Base-by-base conservation (phyloP, 2,329 filamentous ascomycete species). In the Ophiostoma himal-ulmi region DNA sequence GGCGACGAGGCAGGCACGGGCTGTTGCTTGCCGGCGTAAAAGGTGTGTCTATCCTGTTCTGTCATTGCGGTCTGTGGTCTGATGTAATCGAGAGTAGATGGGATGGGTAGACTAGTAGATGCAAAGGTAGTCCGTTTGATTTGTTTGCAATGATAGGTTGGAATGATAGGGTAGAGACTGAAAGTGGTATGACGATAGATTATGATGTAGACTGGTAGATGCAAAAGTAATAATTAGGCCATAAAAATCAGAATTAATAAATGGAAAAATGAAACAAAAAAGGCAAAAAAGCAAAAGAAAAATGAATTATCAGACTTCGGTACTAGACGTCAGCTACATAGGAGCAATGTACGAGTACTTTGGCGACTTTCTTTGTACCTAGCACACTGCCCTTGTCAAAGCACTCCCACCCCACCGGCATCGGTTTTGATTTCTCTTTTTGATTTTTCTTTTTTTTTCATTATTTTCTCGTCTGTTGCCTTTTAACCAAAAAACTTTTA, bases 1-100 rank as follows among this genome's bases (percentile, higher is more conserved):
- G 84, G 81, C 11, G 87, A 86, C 52, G 82, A 83, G 14, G 84
- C 84, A 37, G 14, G 67, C 87, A 34, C 85, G 36, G 83, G 80
- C 76, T 92, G 91, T 64, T 84, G 80, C 77, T 86, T 84, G 78
- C 93, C 93, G 74, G 88, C 86, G 82, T 93, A 92, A 81, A 91
- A 95, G 73, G 93, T 88, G 77, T 91, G 86, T 74, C 87, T 85
- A 62, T 77, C 82, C 22, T 74, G 68, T 69, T 76, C 74, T 37
- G 64, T 8, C 30, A 39, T 39, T 54, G 66, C 30, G 64, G 20
- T 17, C 3, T 52, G 44, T 34, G 44, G 44, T 44, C 13, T 34
- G 41, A 48, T 48, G 39, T 57, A 20, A 17, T 48, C 44, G 44
- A 48, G n/a, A 4, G 13, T 57, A 57, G 52, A 57, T 26, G 26